Base-by-base conservation (phyloP, 371 early-diverging fungal species). In the Lichtheimia corymbifera region DNA sequence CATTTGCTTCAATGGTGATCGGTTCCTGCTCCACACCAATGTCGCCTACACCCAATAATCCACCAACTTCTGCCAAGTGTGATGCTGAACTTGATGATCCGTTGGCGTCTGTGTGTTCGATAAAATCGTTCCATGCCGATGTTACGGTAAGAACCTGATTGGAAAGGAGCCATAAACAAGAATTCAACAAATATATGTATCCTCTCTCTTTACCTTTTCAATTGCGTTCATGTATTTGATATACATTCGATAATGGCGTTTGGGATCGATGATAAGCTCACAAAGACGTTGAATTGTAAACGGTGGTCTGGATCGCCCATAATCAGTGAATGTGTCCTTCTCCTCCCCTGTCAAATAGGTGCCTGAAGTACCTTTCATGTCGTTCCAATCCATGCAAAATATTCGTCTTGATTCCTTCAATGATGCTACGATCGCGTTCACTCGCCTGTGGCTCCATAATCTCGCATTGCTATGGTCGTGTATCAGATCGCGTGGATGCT, bases 241-340 rank as follows among this genome's bases (percentile, higher is more conserved):
- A 50, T 80, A 79, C 63, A 73, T 74, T 43, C 70, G 71, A 58
- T 85, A 83, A 43, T 84, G 81, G 17, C 72, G 71, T 44, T 70
- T 65, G 1, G 86, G 86, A 22, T 77, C 66, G 13, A 67, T 64
- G 15, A 85, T 50, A 15, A 85, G 52, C 51, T 85, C 86, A 45
- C 84, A 83, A 50, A 83, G 54, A 27, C 86, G 75, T 61, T 85
- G 86, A 43, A 85, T 80, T 3, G 86, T 83, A 58, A 85, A 85
- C 3, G 86, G 86, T 24, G 83, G 74, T 25, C 80, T 76, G 3
- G 25, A 24, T 5, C 14, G 35, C 47, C 5, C 17, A 54, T 18
- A 22, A 45, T 18, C 35, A 17, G 30, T 61, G 5, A 44, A 54
- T 17, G 22, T 53, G 11, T 47, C 47, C 17, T 12, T n/a, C 18